Base-by-base conservation (phyloP, 768 basidiomycete species). In the Coprinopsis marcescibilis region DNA sequence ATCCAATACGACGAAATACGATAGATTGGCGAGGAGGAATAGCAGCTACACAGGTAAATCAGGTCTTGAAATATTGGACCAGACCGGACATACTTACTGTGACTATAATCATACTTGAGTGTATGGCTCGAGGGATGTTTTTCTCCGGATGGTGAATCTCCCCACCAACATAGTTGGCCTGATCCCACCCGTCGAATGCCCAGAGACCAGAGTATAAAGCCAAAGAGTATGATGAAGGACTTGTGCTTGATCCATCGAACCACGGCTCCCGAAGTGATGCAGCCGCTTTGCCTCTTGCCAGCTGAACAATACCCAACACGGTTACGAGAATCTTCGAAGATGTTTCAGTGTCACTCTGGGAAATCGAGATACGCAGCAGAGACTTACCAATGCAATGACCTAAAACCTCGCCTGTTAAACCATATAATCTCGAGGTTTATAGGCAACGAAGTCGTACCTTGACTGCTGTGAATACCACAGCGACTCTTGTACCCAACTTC, bases 161-260 rank as follows among this genome's bases (percentile, higher is more conserved):
- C 23, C 89, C 94, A 12, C 86, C 89, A 13, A 97, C 89, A 52
- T 86, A 95, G 60, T 91, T 93, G 23, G 78, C 84, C 64, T 89
- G 86, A 57, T 94, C 94, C 93, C 93, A 99, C 0, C 95, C 95
- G 62, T 93, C 93, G 54, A 90, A 93, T 1, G 93, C 93, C 90
- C 88, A 97, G 3, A 98, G 68, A 2, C 92, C 90, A 10, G 92
- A 95, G 64, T 96, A 99, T 4, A 97, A 70, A 0, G 94, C 95
- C n/a, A 97, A 70, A 4, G 94, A 89, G 66, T 91, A 97, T 2
- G 81, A 72, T 1, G 89, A 87, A 0, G 91, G 87, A 51, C 88
- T 88, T 14, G 65, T 75, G 46, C 83, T 87, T 14, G 89, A 85
- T 6, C 76, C 81, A 11, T 72, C 65, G 55, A 95, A 96, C 23